Evolutionary conservation across 2,329 filamentous ascomycete genomes (phyloP).

Genomic region (Tolypocladium endophyticum): DNA sequence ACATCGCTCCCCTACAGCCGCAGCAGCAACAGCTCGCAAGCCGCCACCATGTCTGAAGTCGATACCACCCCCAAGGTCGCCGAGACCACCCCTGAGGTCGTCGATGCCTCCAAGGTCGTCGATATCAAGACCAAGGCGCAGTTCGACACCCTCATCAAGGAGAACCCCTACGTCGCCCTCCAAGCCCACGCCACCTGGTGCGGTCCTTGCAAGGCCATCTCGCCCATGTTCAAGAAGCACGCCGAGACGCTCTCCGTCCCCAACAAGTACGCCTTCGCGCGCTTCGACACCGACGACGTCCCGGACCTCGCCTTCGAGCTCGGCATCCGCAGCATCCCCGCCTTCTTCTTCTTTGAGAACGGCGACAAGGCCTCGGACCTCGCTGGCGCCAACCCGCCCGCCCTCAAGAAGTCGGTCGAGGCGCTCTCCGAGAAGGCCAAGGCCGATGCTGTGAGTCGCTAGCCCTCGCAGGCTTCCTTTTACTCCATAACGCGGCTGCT

Average conservation of each 20-base stretch:
- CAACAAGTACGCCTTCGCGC: constrained; percentile 41
- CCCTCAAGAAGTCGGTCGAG: constrained; percentile 18
- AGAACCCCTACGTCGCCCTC: constrained; percentile 39
- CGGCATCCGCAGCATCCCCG: constrained; percentile 45
- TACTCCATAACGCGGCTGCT: background rate
- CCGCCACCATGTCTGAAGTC: constrained; percentile 15
- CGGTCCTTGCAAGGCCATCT: constrained; percentile 49
- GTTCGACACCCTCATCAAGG: constrained; percentile 37
- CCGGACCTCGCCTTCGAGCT: constrained; percentile 38
- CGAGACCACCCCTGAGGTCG: too few species aligned
- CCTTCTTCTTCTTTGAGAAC: constrained; percentile 50
- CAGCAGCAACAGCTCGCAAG: background rate
- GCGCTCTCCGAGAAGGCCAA: constrained; percentile 13
- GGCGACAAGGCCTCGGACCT: constrained; percentile 35
- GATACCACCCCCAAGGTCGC: too few species aligned
- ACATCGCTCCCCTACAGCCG: background rate
- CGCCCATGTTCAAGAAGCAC: constrained; percentile 40
- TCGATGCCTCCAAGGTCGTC: too few species aligned
- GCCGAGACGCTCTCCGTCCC: constrained; percentile 25
- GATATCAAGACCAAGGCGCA: constrained; percentile 31
- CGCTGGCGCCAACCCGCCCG: constrained; percentile 25
- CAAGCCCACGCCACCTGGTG: constrained; percentile 54
- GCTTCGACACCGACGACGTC: constrained; percentile 47
- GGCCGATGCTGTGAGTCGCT: constrained; percentile 6
- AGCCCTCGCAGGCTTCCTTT: background rate